Percentiles rank a stretch among this genome's conserved stretches.
Evolutionary conservation across 2,329 filamentous ascomycete species (phyloP).

Genomic region (Xylariaceae sp.): DNA sequence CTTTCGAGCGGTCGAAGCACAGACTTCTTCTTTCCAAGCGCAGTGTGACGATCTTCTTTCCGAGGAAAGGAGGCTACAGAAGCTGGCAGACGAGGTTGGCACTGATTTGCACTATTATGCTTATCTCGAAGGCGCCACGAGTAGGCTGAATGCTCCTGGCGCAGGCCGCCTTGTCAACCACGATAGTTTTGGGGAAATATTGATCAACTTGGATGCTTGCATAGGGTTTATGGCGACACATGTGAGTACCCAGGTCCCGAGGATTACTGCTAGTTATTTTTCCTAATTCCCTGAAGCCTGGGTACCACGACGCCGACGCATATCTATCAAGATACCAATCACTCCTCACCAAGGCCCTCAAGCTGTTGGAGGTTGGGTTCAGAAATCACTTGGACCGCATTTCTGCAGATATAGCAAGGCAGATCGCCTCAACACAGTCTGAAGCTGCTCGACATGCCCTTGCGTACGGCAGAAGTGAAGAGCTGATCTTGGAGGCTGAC

Average conservation of each 20-base stretch:
- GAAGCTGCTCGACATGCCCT: conserved; percentile 57
- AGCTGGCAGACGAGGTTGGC: conserved; percentile 77
- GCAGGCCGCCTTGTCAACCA: conserved; percentile 81
- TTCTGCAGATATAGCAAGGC: conserved; percentile 50
- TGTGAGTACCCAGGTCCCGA: conserved; percentile 46
- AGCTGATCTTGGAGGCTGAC: conserved; percentile 54
- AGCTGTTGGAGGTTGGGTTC: conserved; percentile 57
- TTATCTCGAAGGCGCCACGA: conserved; percentile 86
- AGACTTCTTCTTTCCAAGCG: conserved; percentile 88
- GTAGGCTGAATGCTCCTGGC: conserved; percentile 86
- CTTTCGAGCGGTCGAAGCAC: conserved; percentile 80
- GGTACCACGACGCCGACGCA: conserved; percentile 80
- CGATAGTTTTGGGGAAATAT: conserved; percentile 81
- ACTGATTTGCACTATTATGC: conserved; percentile 92
- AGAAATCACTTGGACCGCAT: conserved; percentile 48
- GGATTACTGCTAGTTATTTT: no score
- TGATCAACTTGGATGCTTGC: conserved; percentile 83
- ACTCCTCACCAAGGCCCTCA: conserved; percentile 64
- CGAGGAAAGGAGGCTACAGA: conserved; percentile 75
- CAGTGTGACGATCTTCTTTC: conserved; percentile 85
- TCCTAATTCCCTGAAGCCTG: conserved; percentile 47
- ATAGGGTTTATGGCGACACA: conserved; percentile 89
- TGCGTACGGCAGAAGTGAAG: conserved; percentile 56
- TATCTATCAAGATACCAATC: conserved; percentile 86
- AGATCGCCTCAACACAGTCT: conserved; percentile 51